Evolutionary conservation across 2,329 filamentous ascomycete genomes (phyloP).

Genomic region (Beauveria brongniartii): DNA sequence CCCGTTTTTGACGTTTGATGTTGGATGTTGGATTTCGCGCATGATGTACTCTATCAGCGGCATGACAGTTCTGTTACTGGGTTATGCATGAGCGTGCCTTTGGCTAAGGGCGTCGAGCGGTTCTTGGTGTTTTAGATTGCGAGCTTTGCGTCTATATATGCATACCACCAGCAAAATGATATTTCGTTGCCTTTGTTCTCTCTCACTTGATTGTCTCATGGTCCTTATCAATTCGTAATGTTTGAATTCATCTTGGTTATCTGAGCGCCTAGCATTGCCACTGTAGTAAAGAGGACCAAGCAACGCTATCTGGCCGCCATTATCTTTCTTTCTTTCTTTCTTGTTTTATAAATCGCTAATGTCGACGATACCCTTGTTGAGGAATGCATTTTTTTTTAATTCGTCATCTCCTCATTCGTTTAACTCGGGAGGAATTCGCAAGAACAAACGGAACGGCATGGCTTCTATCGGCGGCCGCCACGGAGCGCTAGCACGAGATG

Average conservation of each 20-base stretch:
- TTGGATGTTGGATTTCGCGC: not conserved
- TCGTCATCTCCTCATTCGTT: not conserved
- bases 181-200: not conserved
- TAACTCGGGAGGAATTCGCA: not conserved
- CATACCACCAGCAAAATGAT: not conserved
- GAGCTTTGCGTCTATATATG: too few species aligned
- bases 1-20: not conserved
- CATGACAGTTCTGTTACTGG: too few species aligned
- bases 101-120: too few species aligned
- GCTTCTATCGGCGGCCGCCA: conserved; percentile 48
- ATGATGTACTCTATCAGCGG: not conserved
- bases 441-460: not conserved
- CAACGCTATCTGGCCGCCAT: not conserved
- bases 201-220: not conserved
- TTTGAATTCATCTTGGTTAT: not conserved
- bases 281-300: not conserved
- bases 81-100: too few species aligned
- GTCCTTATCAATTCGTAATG: not conserved
- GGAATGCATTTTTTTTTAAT: not conserved
- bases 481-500: conserved; percentile 92
- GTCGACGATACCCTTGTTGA: not conserved
- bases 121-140: too few species aligned
- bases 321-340: not conserved
- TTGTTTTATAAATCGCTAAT: not conserved
- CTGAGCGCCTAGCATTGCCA: not conserved